Base-by-base conservation (phyloP, 176 grass and related monocot species). In the Paspalum notatum region DNA sequence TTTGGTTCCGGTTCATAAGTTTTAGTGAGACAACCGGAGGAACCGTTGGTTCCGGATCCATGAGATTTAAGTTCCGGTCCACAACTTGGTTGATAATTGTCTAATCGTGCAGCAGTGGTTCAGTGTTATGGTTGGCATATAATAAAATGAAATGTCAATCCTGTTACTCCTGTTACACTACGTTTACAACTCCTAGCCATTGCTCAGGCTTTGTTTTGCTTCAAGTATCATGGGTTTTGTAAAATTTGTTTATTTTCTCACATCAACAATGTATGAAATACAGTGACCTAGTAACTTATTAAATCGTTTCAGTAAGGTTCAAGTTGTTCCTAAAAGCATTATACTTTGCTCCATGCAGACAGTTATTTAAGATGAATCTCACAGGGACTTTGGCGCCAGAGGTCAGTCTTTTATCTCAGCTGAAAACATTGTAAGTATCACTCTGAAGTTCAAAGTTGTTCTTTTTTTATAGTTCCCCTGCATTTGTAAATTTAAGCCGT, bases 401-500 rank as follows among this genome's bases (percentile, higher is more conserved):
- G 71, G 56, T 95, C 80, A 84, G 90, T 73, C 88, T 74, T 91
- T 74, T 98, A 69, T 79, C 88, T 75, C 81, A 78, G 66, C 84
- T 95, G 84, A 70, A 82, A 87, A 95, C 90, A 91, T 49, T 98
- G 96, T 98, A 90, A 91, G 96, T 76, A 78, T 57, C 80, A 72
- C 85, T 66, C 82, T 60, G 13, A 73, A 84, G 13, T 45, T 32
- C 66, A 17, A 69, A 78, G 42, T 56, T 76, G 2, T 20, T 69
- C 53, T 21, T 76, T 78, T 67, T 26, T 43, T 75, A 53, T 12
- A 66, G 43, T 63, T 58, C 9, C 64, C 57, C 20, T 66, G 8
- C 18, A 53, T 66, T 17, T 6, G 60, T 78, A 68, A 77, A 80
- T 81, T 66, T 40, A 63, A 68, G 4, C 4, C 52, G 27, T 45